These are phyloP conservation scores for Phytophthora pluvialis DNA, from an alignment of 352 stramenopile species.

Conservation along the genomic window DNA sequence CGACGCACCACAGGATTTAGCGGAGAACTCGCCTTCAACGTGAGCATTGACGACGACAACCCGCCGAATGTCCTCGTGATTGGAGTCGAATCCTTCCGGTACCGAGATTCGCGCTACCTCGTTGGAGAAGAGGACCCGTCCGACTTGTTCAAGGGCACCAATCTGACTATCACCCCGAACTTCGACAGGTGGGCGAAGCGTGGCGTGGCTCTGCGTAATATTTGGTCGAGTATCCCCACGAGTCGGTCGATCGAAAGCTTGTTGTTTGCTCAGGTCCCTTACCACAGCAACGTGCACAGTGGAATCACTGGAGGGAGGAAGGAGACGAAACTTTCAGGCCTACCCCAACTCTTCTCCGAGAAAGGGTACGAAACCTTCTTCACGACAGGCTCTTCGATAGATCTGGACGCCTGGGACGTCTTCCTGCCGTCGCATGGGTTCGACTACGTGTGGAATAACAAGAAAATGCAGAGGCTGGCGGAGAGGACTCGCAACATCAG, in stretches of 20 bases:
- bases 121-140: conserved; percentile 5
- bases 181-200: conserved; percentile 13
- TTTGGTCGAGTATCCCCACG: conserved; percentile 14
- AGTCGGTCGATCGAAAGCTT: conserved; percentile 13
- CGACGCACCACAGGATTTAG: conserved; percentile 9
- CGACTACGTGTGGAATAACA: conserved; percentile 1
- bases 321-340: background rate
- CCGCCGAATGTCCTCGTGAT: conserved; percentile 10
- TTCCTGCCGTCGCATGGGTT: conserved; percentile 10
- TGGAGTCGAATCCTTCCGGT: conserved; percentile 9
- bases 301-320: conserved; percentile 8
- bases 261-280: conserved; percentile 8
- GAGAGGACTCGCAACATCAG: conserved; percentile 11
- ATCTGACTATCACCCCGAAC: conserved; percentile 11
- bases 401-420: conserved; percentile 1
- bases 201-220: conserved; percentile 7
- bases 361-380: conserved; percentile 19
- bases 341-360: conserved; percentile 5
- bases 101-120: conserved; percentile 9
- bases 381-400: conserved; percentile 5
- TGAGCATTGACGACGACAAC: conserved; percentile 5
- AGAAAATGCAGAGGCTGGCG: conserved; percentile 8
- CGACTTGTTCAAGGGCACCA: conserved; percentile 10
- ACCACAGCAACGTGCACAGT: conserved; percentile 3
- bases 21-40: conserved; percentile 9